Evolutionary conservation across 116 monocot species (phyloP).

Genomic region (Posidonia oceanica): DNA sequence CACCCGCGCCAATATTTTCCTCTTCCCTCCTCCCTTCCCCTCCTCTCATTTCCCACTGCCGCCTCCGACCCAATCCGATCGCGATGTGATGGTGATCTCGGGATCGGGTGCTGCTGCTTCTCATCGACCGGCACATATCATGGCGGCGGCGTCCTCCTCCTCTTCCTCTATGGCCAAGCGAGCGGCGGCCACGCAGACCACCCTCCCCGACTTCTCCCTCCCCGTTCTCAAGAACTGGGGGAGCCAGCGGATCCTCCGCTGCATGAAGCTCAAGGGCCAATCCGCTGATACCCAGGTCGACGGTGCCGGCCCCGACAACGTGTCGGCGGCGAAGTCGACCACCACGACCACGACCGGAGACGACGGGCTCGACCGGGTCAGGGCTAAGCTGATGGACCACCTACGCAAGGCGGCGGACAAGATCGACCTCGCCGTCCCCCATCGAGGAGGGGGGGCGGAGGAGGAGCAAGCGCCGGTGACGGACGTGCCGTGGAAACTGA

Average conservation of each 20-base stretch:
- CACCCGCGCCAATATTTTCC: too few species aligned
- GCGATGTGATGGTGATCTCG: too few species aligned
- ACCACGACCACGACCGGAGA: slow-evolving; percentile 4
- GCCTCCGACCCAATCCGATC: background rate
- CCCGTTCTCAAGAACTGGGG: slow-evolving; percentile 9
- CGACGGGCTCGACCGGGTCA: slow-evolving; percentile 15
- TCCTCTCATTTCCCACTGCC: background rate
- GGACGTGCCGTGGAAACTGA: slow-evolving; percentile 31
- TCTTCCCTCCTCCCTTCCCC: too few species aligned
- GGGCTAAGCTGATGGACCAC: slow-evolving; percentile 25
- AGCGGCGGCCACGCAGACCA: too few species aligned
- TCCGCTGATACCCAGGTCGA: too few species aligned
- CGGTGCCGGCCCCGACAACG: too few species aligned
- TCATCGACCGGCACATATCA: background rate
- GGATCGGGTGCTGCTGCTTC: background rate
- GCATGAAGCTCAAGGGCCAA: background rate
- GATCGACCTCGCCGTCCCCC: slow-evolving; percentile 12
- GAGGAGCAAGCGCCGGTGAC: background rate
- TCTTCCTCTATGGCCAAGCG: background rate
- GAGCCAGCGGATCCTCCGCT: slow-evolving; percentile 4
- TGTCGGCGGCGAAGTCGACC: too few species aligned
- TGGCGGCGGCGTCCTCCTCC: background rate
- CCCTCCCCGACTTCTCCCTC: background rate
- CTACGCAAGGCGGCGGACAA: slow-evolving; percentile 20
- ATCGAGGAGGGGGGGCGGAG: too few species aligned